A percentile compares a stretch with the other conserved stretches of the same genome.
phyloP scores from a whole-genome alignment of 1,139 yeast genomes.

The Meyerozyma guilliermondii region DNA sequence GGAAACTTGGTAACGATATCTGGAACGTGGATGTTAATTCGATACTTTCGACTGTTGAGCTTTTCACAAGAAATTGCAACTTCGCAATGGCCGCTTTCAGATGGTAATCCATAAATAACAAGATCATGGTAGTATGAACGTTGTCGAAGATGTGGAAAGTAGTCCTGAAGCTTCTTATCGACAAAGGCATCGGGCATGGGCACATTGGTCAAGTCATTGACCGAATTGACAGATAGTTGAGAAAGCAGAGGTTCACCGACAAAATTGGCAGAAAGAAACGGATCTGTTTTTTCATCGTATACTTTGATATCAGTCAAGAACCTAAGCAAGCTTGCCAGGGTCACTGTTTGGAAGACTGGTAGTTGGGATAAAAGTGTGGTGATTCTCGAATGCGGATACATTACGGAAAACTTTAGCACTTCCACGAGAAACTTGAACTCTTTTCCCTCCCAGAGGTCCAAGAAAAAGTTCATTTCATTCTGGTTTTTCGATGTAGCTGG shows the following conservation, averaged over 20 bases:
- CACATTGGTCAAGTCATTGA: constrained; percentile 11
- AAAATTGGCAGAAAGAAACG: constrained; percentile 25
- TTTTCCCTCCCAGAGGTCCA: constrained; percentile 33
- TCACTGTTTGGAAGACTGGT: constrained; percentile 10
- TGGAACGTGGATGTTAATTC: constrained; percentile 41
- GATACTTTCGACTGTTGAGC: constrained; percentile 24
- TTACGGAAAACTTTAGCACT: constrained; percentile 24
- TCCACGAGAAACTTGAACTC: constrained; percentile 20
- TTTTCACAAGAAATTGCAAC: constrained; percentile 32
- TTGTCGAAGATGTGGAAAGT: constrained; percentile 24
- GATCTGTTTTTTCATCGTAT: constrained; percentile 27
- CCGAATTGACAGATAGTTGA: constrained; percentile 16
- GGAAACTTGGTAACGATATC: constrained; percentile 31
- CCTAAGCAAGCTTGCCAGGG: constrained; percentile 13
- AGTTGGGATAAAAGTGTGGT: constrained; percentile 12
- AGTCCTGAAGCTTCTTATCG: constrained; percentile 12
- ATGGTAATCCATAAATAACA: constrained; percentile 25
- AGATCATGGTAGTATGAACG: constrained; percentile 23
- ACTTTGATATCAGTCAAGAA: constrained; percentile 21
- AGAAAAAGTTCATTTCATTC: constrained; percentile 21
- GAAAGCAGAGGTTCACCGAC: constrained; percentile 18
- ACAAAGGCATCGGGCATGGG: background rate
- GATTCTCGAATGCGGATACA: constrained; percentile 32
- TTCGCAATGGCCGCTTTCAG: constrained; percentile 3
- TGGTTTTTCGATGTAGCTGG: constrained; percentile 8